Base-by-base conservation (phyloP, 1,284 basidiomycete genomes). In the Cronartium quercuum region DNA sequence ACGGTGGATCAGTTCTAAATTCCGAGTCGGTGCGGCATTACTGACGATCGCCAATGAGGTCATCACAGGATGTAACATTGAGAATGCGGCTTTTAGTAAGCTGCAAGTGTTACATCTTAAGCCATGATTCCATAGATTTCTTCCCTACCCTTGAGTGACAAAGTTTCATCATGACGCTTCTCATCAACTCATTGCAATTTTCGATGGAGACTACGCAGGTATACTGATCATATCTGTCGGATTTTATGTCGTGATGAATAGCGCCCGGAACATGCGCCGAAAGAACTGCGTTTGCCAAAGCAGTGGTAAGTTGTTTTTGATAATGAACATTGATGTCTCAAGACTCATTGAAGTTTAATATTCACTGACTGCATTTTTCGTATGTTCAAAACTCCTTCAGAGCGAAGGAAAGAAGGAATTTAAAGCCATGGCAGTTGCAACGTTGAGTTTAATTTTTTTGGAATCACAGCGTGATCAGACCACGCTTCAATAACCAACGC, bases 1-100 rank as follows among this genome's bases (percentile, higher is more conserved):
- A n/a, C 12, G 18, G 1, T 51, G 47, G 6, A 35, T 5, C 47
- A 47, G 41, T 82, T 94, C 92, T 58, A 89, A 92, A 41, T 95
- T 95, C 81, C 87, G 90, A 61, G 93, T 96, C 10, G 93, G 94
- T 0, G 91, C 92, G 0, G 90, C 91, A 0, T 83, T 95, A 12
- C 83, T 94, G 21, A 84, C 88, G 0, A 81, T 85, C 0, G 86
- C 89, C 76, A 91, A 91, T 0, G 82, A 84, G 13, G 86, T 94
- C 51, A 86, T 93, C 76, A 89, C 87, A 69, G 92, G 93, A 4
- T 88, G 89, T 47, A 95, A 94, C 80, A 86, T 95, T 76, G 93
- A 96, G 83, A 95, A 95, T 79, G 91, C 91, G 0, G 91, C 91
- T 0, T 94, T 92, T 80, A 90, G 93, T 90, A 67, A 66, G 83